Conservation (phyloP, 2,329 filamentous ascomycete genomes). For the Xylaria sp. region DNA sequence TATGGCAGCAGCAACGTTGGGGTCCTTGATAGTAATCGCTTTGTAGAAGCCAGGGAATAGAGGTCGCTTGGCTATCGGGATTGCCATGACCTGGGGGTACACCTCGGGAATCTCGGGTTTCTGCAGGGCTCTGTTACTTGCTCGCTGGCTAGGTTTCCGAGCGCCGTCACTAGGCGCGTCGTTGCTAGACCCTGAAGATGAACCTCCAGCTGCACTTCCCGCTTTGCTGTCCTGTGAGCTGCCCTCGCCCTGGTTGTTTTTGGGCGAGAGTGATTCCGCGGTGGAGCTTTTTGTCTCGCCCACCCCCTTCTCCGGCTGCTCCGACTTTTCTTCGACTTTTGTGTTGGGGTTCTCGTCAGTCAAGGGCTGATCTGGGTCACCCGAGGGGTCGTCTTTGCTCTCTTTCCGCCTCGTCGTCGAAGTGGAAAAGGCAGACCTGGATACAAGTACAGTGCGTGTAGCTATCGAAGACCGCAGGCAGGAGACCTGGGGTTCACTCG, state of each 20-base stretch:
- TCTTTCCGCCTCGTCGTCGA: slow-evolving; percentile 52
- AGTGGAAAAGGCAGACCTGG: slow-evolving; percentile 52
- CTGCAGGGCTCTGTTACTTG: slow-evolving; percentile 76
- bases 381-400: slow-evolving; percentile 61
- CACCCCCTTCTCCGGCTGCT: slow-evolving; percentile 59
- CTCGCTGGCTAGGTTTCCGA: slow-evolving; percentile 74
- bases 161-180: slow-evolving; percentile 72
- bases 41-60: slow-evolving; percentile 99
- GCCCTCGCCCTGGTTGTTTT: slow-evolving; percentile 56
- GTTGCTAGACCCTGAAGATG: slow-evolving; percentile 59
- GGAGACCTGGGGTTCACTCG: slow-evolving; percentile 38
- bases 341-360: slow-evolving; percentile 64
- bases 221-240: slow-evolving; percentile 65
- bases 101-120: slow-evolving; percentile 93
- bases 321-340: slow-evolving; percentile 59
- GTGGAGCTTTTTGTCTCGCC: slow-evolving; percentile 57
- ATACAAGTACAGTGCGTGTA: slow-evolving; percentile 23
- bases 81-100: slow-evolving; percentile 97
- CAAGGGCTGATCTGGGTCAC: slow-evolving; percentile 60
- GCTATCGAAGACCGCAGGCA: slow-evolving; percentile 37
- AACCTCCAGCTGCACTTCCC: slow-evolving; percentile 67
- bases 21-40: slow-evolving; percentile 94
- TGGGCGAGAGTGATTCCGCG: slow-evolving; percentile 56
- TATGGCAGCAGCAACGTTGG: slow-evolving; percentile 89
- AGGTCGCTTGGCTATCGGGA: slow-evolving; percentile 92